phyloP scores from a whole-genome alignment of 495 filamentous ascomycete genomes.

The Lepidopterella palustris region DNA sequence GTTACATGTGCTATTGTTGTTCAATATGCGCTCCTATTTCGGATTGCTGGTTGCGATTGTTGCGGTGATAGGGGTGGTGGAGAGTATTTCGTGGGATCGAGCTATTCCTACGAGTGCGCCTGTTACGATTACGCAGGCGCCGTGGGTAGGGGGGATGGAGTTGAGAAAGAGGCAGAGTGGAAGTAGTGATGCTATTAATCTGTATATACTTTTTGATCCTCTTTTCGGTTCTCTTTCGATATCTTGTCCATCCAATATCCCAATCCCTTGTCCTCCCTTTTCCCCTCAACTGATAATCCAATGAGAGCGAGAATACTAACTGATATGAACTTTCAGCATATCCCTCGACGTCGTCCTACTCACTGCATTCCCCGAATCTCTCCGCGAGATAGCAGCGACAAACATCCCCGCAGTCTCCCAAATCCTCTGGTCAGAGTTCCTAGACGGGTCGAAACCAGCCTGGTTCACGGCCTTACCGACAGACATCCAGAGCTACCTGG shows the following conservation, averaged over 20 bases:
- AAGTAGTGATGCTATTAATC: constrained; percentile 2
- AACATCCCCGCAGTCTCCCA: constrained; percentile 23
- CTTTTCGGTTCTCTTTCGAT: background rate
- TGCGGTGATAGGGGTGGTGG: too few species aligned
- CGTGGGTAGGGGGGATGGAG: background rate
- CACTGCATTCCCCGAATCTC: constrained; percentile 19
- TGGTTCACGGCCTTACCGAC: constrained; percentile 23
- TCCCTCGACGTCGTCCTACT: constrained; percentile 24
- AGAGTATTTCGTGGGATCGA: too few species aligned
- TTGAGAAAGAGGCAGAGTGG: background rate
- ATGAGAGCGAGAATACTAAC: background rate
- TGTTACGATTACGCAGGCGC: background rate
- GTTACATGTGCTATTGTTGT: too few species aligned
- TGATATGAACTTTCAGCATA: background rate
- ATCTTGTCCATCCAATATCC: background rate
- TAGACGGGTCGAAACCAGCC: constrained; percentile 19
- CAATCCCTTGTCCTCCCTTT: too few species aligned
- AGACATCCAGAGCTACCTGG: constrained; percentile 25
- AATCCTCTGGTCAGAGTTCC: constrained; percentile 21
- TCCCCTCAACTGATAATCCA: too few species aligned
- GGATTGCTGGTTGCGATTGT: too few species aligned
- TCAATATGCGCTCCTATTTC: too few species aligned
- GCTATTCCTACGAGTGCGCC: too few species aligned
- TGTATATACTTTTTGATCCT: background rate
- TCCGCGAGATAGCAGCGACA: constrained; percentile 21